Evolutionary conservation across 768 basidiomycete species (phyloP), one percentile per base, ranked within the genome.

Genomic region (Boletellus sp.): DNA sequence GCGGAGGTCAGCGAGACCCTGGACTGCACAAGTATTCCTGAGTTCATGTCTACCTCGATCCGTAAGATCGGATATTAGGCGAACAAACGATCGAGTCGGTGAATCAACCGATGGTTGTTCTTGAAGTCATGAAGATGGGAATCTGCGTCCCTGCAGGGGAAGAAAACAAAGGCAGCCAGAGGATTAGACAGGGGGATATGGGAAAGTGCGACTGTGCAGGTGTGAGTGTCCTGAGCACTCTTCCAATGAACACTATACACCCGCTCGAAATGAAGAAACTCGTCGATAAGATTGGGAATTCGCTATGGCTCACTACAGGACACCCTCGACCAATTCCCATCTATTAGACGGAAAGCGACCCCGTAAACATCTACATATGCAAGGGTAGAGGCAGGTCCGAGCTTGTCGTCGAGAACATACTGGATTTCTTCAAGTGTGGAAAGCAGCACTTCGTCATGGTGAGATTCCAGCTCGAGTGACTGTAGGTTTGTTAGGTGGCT

Each of bases 81-180:
- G 78, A 77, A 12, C 72, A 80, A 45, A 54, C 61, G 0, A 70
- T 84, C 37, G 42, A 60, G 4, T 66, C 74, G 0, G 66, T 68
- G 2, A 72, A 75, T 12, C 67, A 76, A 4, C 69, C 77, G 3
- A 57, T 84, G 32, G 42, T 79, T 24, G 70, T 81, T 17, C 70
- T 85, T 12, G 80, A 84, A 62, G 80, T 83, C 1, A 85, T 84
- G 84, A 85, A 86, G 65, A 81, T 78, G 0, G 80, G 82, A 56
- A 75, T 84, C 38, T 69, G 73, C 13, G 58, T 85, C 15, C 62
- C 62, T 43, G 76, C 78, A 0, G 74, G 77, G 0, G 71, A 75
- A 16, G 67, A 65, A 9, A 72, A 80, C 80, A 2, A 77, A 66
- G 22, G 69, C 44, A 15, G 70, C 83, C 0, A 59, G 52, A 28